Conservation (phyloP, 2,329 filamentous ascomycete genomes). For the Epichloe amarillans region DNA sequence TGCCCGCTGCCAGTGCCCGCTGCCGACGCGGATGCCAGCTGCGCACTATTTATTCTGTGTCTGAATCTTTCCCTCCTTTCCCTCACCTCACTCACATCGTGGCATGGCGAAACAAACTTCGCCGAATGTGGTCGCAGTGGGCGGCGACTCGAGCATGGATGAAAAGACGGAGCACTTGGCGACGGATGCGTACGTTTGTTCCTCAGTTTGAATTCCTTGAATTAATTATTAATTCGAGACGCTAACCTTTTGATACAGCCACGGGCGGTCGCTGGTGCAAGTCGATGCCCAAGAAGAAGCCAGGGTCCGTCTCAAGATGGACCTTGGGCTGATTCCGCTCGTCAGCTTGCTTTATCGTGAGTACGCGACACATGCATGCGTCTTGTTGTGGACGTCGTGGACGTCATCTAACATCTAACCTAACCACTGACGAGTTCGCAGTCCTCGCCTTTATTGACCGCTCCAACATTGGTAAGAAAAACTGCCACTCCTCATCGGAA, state of each 20-base stretch:
- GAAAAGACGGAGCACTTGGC: background rate
- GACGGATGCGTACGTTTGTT: background rate
- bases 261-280: no score
- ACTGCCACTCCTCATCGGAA: background rate
- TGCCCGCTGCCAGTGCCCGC: no score
- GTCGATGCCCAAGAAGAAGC: slow-evolving; percentile 42
- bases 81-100: no score
- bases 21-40: no score
- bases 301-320: slow-evolving; percentile 47
- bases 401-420: no score
- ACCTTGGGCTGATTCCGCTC: slow-evolving; percentile 49
- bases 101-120: no score
- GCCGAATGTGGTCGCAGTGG: background rate
- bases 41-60: no score
- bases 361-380: slow-evolving; percentile 14
- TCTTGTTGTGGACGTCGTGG: background rate
- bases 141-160: background rate
- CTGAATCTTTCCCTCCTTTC: background rate
- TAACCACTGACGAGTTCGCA: background rate
- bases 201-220: no score
- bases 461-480: slow-evolving; percentile 45
- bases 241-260: no score
- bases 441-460: slow-evolving; percentile 44
- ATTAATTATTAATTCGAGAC: no score
- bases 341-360: slow-evolving; percentile 44